A percentile compares a stretch with the other conserved stretches of the same genome.
These are phyloP conservation scores for Torulaspora gathmanii DNA, from an alignment of 805 yeast species.

Conservation along the genomic window DNA sequence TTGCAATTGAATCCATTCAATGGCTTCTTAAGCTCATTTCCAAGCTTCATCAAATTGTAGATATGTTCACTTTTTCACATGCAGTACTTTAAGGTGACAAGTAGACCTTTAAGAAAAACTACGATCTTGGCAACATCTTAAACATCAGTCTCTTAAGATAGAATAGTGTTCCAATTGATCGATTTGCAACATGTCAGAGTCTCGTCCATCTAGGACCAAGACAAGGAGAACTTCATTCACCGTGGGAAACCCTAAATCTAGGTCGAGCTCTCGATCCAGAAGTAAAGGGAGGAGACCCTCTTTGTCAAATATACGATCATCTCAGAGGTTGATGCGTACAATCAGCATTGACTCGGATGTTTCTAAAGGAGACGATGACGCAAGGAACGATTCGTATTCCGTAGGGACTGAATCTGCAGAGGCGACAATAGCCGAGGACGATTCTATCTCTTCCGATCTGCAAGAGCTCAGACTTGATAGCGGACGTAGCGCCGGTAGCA, in stretches of 20 bases:
- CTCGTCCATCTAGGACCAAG: slow-evolving; percentile 11
- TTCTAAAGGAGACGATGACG: slow-evolving; percentile 10
- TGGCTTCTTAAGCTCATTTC: background rate
- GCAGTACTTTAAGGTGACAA: background rate
- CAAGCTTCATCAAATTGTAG: background rate
- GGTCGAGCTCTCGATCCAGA: slow-evolving; percentile 40
- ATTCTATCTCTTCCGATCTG: slow-evolving; percentile 5
- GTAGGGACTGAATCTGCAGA: slow-evolving; percentile 8
- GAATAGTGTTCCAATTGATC: background rate
- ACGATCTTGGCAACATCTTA: background rate
- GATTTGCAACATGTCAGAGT: slow-evolving; percentile 8
- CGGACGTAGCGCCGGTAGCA: slow-evolving; percentile 1
- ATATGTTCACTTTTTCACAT: slow-evolving; percentile 8
- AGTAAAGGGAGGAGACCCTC: slow-evolving; percentile 36
- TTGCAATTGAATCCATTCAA: slow-evolving; percentile 20
- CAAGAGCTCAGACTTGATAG: slow-evolving; percentile 9
- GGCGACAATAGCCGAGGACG: slow-evolving; percentile 7
- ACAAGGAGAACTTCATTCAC: slow-evolving; percentile 11
- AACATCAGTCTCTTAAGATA: too few species aligned
- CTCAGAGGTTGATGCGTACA: slow-evolving; percentile 30
- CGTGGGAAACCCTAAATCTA: slow-evolving; percentile 12
- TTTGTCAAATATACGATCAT: slow-evolving; percentile 26
- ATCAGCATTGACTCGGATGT: slow-evolving; percentile 27
- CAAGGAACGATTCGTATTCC: slow-evolving; percentile 2
- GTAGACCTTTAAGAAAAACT: background rate